A percentile compares a stretch with the other conserved stretches of the same genome.
Conservation (phyloP, 768 basidiomycete genomes). For the Roridomyces roridus region DNA sequence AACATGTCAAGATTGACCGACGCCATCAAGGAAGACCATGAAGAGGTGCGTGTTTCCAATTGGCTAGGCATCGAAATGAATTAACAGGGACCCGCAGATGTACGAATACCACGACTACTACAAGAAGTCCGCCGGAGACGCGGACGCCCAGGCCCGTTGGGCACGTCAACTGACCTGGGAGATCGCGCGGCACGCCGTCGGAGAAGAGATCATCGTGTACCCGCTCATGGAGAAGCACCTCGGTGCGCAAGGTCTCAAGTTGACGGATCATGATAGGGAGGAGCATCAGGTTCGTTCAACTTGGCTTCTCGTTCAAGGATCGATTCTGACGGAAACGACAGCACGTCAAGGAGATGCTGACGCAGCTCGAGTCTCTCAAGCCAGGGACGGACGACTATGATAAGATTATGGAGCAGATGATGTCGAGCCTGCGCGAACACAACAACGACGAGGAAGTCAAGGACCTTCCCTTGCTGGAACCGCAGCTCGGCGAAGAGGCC, state of each 20-base stretch:
- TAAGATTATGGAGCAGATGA: slow-evolving; percentile 46
- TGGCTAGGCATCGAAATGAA: no score
- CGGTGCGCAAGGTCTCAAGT: slow-evolving; percentile 52
- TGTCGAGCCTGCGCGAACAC: slow-evolving; percentile 56
- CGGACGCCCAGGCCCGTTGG: slow-evolving; percentile 58
- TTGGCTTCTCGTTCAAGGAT: background rate
- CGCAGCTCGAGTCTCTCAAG: slow-evolving; percentile 50
- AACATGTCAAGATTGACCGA: slow-evolving; percentile 35
- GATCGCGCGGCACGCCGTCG: slow-evolving; percentile 64
- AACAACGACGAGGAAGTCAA: slow-evolving; percentile 63
- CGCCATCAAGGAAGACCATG: slow-evolving; percentile 55
- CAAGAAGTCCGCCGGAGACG: slow-evolving; percentile 44
- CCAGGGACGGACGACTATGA: slow-evolving; percentile 52
- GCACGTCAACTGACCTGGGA: slow-evolving; percentile 64
- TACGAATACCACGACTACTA: slow-evolving; percentile 62
- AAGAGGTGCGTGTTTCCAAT: slow-evolving; percentile 51
- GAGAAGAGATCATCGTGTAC: slow-evolving; percentile 69
- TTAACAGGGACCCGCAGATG: slow-evolving; percentile 50
- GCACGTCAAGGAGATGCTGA: slow-evolving; percentile 46
- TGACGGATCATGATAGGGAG: slow-evolving; percentile 60
- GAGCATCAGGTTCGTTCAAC: slow-evolving; percentile 57
- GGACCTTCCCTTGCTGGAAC: slow-evolving; percentile 62
- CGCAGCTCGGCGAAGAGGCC: slow-evolving; percentile 48
- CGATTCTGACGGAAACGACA: slow-evolving; percentile 3
- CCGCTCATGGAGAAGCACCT: slow-evolving; percentile 65